Conservation (phyloP, 768 basidiomycete genomes). For the Pleurotus cornucopiae region DNA sequence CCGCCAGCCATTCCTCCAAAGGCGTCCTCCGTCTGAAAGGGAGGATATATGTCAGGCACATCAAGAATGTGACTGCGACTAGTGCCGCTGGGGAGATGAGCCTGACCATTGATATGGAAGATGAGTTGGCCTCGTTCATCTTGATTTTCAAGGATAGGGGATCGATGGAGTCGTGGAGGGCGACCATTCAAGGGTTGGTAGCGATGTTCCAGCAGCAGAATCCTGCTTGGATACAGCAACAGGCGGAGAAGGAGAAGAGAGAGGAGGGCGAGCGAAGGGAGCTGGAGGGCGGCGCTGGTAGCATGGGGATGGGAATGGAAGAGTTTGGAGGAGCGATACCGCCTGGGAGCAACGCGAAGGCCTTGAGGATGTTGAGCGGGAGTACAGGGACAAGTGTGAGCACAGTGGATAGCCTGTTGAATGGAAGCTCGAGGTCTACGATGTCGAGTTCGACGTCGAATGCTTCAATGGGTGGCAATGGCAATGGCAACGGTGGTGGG, state of each 20-base stretch:
- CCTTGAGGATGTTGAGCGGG: conserved; percentile 76
- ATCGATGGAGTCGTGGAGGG: conserved; percentile 88
- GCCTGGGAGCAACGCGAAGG: conserved; percentile 46
- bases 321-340: conserved; percentile 60
- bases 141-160: conserved; percentile 89
- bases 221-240: conserved; percentile 26
- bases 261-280: conserved; percentile 1
- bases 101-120: conserved; percentile 97
- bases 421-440: conserved; percentile 62
- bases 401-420: conserved; percentile 66
- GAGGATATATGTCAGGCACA: conserved; percentile 92
- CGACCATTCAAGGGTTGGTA: conserved; percentile 77
- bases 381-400: conserved; percentile 64
- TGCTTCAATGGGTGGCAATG: conserved; percentile 35
- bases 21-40: conserved; percentile 90
- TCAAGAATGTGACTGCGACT: conserved; percentile 82
- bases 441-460: conserved; percentile 74
- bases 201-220: conserved; percentile 61
- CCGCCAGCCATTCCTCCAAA: conserved; percentile 38
- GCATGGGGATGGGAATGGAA: conserved; percentile 45
- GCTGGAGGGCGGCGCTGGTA: neutral
- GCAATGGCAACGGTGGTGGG: neutral
- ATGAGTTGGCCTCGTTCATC: conserved; percentile 94
- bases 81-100: conserved; percentile 81
- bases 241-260: conserved; percentile 28